A percentile compares a stretch with the other conserved stretches of the same genome.
Conservation (phyloP, 2,329 filamentous ascomycete genomes). For the Coniosporium tulheliwenetii region DNA sequence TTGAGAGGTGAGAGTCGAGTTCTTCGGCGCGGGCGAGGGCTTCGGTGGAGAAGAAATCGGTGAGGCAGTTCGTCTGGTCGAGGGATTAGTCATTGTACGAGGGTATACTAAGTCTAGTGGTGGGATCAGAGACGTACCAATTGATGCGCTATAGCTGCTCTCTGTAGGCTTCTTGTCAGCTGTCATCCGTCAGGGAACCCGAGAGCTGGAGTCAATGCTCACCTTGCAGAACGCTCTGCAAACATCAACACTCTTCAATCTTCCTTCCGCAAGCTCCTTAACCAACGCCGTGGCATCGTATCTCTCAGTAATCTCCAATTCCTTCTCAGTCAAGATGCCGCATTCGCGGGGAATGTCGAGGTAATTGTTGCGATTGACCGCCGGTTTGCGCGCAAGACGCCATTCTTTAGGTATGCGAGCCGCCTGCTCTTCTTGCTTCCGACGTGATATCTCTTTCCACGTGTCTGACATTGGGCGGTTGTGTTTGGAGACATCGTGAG, state of each 20-base stretch:
- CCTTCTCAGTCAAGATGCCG: slow-evolving; percentile 32
- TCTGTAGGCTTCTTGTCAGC: slow-evolving; percentile 8
- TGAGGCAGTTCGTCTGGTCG: slow-evolving; percentile 20
- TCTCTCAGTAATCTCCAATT: slow-evolving; percentile 40
- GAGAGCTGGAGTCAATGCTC: neutral
- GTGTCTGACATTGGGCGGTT: slow-evolving; percentile 11
- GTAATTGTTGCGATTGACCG: slow-evolving; percentile 17
- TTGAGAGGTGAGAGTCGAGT: slow-evolving; percentile 35
- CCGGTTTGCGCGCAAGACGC: slow-evolving; percentile 19
- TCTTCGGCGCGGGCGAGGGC: slow-evolving; percentile 24
- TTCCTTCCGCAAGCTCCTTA: slow-evolving; percentile 16
- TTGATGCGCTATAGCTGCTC: slow-evolving; percentile 31
- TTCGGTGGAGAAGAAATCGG: slow-evolving; percentile 21
- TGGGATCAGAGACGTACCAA: slow-evolving; percentile 7
- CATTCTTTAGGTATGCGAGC: slow-evolving; percentile 27
- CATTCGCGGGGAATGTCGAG: slow-evolving; percentile 35
- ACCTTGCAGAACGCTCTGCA: slow-evolving; percentile 28
- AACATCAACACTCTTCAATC: slow-evolving; percentile 21
- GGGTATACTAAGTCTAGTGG: neutral
- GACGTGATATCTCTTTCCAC: slow-evolving; percentile 25
- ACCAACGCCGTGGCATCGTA: slow-evolving; percentile 30
- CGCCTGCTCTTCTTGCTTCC: slow-evolving; percentile 26
- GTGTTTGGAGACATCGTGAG: neutral
- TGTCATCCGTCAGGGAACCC: neutral
- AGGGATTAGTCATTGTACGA: neutral